These are phyloP conservation scores for Cladobotryum mycophilum DNA, from an alignment of 2,329 filamentous ascomycete species.

Conservation along the genomic window DNA sequence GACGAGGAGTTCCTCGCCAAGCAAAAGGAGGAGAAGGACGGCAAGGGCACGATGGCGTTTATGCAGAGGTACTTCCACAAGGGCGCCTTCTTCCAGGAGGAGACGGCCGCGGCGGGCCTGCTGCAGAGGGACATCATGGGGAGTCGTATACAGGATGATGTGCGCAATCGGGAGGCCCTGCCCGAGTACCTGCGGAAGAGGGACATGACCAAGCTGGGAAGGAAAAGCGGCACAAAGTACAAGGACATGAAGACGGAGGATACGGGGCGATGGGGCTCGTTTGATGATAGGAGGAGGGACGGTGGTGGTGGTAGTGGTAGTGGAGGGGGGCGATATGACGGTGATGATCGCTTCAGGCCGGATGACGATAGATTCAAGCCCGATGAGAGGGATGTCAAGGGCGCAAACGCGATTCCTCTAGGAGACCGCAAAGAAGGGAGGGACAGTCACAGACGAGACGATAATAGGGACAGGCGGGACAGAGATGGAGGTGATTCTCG, in stretches of 20 bases:
- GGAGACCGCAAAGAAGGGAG: slow-evolving; percentile 49
- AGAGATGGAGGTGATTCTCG: slow-evolving; percentile 27
- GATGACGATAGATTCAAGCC: slow-evolving; percentile 49
- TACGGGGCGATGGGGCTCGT: slow-evolving; percentile 77
- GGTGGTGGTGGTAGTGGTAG: slow-evolving; percentile 13
- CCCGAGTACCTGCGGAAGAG: slow-evolving; percentile 89
- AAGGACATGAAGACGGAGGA: slow-evolving; percentile 84
- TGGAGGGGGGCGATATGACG: slow-evolving; percentile 28
- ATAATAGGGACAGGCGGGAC: slow-evolving; percentile 26
- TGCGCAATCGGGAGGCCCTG: slow-evolving; percentile 72
- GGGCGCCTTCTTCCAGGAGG: slow-evolving; percentile 89
- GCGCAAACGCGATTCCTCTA: slow-evolving; percentile 65
- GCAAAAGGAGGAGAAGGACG: slow-evolving; percentile 74
- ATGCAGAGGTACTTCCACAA: slow-evolving; percentile 98
- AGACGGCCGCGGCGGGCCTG: slow-evolving; percentile 67
- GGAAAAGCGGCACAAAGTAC: slow-evolving; percentile 87
- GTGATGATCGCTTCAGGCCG: slow-evolving; percentile 62
- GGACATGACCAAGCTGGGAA: slow-evolving; percentile 89
- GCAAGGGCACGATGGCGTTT: slow-evolving; percentile 73
- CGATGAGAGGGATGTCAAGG: slow-evolving; percentile 43
- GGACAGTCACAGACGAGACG: slow-evolving; percentile 20
- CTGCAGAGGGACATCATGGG: slow-evolving; percentile 83
- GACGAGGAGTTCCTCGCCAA: slow-evolving; percentile 70
- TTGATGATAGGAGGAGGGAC: slow-evolving; percentile 42
- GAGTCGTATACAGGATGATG: slow-evolving; percentile 73